Conservation (phyloP, 1,284 basidiomycete species). For the Sporisorium exsertum region DNA sequence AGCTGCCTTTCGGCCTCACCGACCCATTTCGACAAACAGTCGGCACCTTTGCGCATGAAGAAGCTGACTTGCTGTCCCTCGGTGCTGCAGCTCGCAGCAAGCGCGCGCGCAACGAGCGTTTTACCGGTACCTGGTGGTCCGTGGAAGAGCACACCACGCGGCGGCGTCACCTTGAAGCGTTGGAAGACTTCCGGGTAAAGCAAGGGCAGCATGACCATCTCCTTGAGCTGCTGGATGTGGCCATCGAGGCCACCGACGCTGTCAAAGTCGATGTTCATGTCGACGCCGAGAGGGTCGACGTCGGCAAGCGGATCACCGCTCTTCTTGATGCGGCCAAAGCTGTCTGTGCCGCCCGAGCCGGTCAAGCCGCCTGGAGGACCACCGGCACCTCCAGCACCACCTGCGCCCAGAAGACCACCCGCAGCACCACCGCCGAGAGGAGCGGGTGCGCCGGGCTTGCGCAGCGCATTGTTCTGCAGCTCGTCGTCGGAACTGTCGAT, state of each 20-base stretch:
- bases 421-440: conserved; percentile 36
- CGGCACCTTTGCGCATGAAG: conserved; percentile 99
- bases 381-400: conserved; percentile 44
- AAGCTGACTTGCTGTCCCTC: conserved; percentile 93
- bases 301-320: conserved; percentile 81
- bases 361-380: conserved; percentile 47
- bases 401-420: conserved; percentile 53
- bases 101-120: conserved; percentile 78
- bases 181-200: conserved; percentile 98
- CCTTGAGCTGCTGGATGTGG: conserved; percentile 96
- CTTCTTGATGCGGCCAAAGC: conserved; percentile 62
- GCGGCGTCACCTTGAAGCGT: conserved; percentile 92
- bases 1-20: conserved; percentile 98
- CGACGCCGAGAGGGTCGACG: conserved; percentile 93
- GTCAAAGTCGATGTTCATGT: conserved; percentile 93
- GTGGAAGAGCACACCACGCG: conserved; percentile 93
- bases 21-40: conserved; percentile 98
- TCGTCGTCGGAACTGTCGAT: conserved; percentile 67
- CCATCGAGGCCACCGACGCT: conserved; percentile 97
- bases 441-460: conserved; percentile 44
- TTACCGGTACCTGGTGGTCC: conserved; percentile 69
- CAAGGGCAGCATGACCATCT: conserved; percentile 96
- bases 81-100: conserved; percentile 91
- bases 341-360: conserved; percentile 47
- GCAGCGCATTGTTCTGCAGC: conserved; percentile 45